These are phyloP conservation scores for Verticillium nonalfalfae DNA, from an alignment of 2,329 filamentous ascomycete genomes.

Conservation along the genomic window DNA sequence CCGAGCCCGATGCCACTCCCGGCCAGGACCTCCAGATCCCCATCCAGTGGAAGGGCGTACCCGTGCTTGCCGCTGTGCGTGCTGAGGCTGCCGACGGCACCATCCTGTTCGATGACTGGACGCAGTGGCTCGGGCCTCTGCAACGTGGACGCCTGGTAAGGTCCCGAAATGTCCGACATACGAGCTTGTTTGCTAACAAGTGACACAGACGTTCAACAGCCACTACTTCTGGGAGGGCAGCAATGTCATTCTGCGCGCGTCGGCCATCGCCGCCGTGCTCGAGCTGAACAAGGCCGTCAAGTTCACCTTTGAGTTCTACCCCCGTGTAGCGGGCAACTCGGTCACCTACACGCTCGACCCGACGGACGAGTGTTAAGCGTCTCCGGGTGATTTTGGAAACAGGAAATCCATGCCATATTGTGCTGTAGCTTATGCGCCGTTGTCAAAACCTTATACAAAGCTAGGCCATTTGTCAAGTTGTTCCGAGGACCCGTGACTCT, in stretches of 20 bases:
- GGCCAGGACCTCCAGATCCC: constrained; percentile 38
- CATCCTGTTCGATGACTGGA: constrained; percentile 51
- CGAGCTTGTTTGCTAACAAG: background rate
- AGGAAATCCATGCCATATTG: no score
- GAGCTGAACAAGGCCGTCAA: constrained; percentile 33
- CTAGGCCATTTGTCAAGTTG: no score
- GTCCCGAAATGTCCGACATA: background rate
- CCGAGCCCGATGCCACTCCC: constrained; percentile 10
- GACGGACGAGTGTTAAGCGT: background rate
- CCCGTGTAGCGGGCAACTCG: constrained; percentile 39
- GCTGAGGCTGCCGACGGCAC: constrained; percentile 39
- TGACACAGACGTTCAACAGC: constrained; percentile 32
- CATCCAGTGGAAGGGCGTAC: constrained; percentile 41
- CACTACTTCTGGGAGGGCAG: constrained; percentile 45
- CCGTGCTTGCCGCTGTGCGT: constrained; percentile 42
- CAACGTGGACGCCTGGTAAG: constrained; percentile 37
- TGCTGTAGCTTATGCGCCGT: no score
- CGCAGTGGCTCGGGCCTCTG: constrained; percentile 41
- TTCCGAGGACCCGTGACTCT: no score
- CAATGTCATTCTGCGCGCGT: constrained; percentile 37
- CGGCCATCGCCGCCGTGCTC: constrained; percentile 38
- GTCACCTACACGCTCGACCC: constrained; percentile 32
- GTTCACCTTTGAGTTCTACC: constrained; percentile 51
- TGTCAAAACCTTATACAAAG: no score
- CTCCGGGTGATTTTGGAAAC: no score